These are phyloP conservation scores for Tetrapyrgos nigripes DNA, from an alignment of 1,284 basidiomycete species.

Conservation along the genomic window DNA sequence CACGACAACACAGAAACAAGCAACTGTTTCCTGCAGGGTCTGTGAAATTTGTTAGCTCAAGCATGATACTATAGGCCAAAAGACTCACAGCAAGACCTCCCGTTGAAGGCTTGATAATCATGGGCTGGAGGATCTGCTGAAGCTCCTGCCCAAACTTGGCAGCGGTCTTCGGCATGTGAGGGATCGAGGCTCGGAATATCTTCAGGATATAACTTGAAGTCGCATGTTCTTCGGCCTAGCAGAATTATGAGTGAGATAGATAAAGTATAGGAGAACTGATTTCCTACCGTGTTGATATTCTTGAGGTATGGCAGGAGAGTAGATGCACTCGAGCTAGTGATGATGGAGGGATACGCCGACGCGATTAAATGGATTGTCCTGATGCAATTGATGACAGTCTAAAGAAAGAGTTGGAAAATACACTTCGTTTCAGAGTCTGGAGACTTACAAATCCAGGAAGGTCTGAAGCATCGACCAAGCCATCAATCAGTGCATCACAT, in stretches of 20 bases:
- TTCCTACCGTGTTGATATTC: conserved; percentile 63
- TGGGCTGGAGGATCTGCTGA: conserved; percentile 81
- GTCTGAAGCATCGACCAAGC: conserved; percentile 85
- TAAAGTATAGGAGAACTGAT: not conserved
- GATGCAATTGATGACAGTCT: conserved; percentile 85
- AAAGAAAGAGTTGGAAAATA: conserved; percentile 19
- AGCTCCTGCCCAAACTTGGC: conserved; percentile 88
- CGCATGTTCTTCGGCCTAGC: conserved; percentile 80
- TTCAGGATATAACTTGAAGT: conserved; percentile 86
- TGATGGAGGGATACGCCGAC: conserved; percentile 78
- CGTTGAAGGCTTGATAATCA: conserved; percentile 83
- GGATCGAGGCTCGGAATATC: conserved; percentile 87
- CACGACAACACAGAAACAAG: conserved; percentile 89
- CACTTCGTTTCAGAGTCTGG: not conserved
- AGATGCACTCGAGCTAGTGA: conserved; percentile 83
- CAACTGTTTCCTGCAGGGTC: conserved; percentile 89
- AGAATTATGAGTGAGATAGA: not conserved
- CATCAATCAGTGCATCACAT: conserved; percentile 85
- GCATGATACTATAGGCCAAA: not conserved
- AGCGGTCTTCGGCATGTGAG: conserved; percentile 87
- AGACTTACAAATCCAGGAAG: conserved; percentile 76
- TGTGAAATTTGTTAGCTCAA: conserved; percentile 34
- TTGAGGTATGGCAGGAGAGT: conserved; percentile 89
- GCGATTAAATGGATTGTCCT: conserved; percentile 86
- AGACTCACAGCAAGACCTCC: conserved; percentile 66